Evolutionary conservation across 805 yeast species (phyloP), one percentile per base, ranked within the genome.

Genomic region (Saturnispora diversa): DNA sequence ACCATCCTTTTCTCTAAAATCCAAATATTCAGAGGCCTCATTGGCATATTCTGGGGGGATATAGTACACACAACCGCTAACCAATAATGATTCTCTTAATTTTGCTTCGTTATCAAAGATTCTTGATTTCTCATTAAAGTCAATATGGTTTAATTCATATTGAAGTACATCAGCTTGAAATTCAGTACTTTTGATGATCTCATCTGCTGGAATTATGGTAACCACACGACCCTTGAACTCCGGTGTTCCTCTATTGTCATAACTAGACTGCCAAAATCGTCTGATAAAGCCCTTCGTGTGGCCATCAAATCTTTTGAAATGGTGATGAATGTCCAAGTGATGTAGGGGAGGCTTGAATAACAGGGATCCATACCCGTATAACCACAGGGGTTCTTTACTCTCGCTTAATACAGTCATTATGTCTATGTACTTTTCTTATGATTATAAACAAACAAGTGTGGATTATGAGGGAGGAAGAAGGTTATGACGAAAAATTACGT

Each of bases 171-270:
- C 77, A 2, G 61, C 45, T 26, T 66, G 63, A 42, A 77, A 70
- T 2, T 40, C 49, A 0, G 49, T 43, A 44, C 74, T 65, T 2
- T 50, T 39, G 20, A 71, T 55, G 13, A 82, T 66, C 43, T 75
- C 77, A 6, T 70, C 69, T 33, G 72, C 64, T 8, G 87, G 73
- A 1, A 88, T 66, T 34, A 88, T 63, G 0, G 97, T 88, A 8
- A 75, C 95, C 1, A 88, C 97, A 25, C 97, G 62, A 1, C 97
- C 97, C 1, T 94, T 95, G n/a, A 62, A 56, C 42, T 75, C 84
- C 0, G 85, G 86, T 0, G 94, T 82, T 1, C 97, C 97, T 39
- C 97, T 63, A 58, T 90, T 95, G 57, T 88, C 97, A 19, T 80
- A 75, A 9, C 92, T 80, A 26, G 84, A 73, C 59, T 88, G 97